A percentile compares a stretch with the other conserved stretches of the same genome.
phyloP scores from a whole-genome alignment of 75 land plant genomes.

The Selaginella tamariscina region DNA sequence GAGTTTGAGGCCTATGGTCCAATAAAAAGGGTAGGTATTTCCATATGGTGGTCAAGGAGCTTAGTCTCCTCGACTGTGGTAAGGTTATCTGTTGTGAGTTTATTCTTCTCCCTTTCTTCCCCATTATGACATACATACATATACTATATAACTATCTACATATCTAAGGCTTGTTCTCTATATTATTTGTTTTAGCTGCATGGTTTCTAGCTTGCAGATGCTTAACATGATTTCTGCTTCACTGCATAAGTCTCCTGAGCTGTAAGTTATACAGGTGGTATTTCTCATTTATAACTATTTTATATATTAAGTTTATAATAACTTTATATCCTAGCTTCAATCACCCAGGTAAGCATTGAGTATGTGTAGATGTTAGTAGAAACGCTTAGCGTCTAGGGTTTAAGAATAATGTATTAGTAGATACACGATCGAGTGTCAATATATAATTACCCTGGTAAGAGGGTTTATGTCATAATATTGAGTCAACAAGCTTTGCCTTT shows the following conservation, averaged over 20 bases:
- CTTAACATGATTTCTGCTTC: not conserved
- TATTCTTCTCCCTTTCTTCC: not conserved
- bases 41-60: conserved; percentile 10
- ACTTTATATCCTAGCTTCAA: too few relatives aligned
- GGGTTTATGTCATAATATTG: conserved; percentile 24
- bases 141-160: too few relatives aligned
- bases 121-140: too few relatives aligned
- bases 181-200: not conserved
- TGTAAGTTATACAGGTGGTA: too few relatives aligned
- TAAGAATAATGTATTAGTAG: too few relatives aligned
- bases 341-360: too few relatives aligned
- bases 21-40: conserved; percentile 90
- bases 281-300: too few relatives aligned
- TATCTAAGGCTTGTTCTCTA: too few relatives aligned
- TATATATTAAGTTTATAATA: too few relatives aligned
- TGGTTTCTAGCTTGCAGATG: not conserved
- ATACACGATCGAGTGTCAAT: too few relatives aligned
- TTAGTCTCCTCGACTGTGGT: not conserved
- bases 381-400: too few relatives aligned
- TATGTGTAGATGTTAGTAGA: too few relatives aligned
- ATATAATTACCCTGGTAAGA: conserved; percentile 99
- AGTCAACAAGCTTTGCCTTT: not conserved
- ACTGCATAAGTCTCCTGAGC: not conserved
- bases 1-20: conserved; percentile 99
- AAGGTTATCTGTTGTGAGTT: not conserved